Percentiles rank a stretch among this genome's conserved stretches.
These are phyloP conservation scores for Annulohypoxylon moriforme DNA, from an alignment of 495 filamentous ascomycete species.

Conservation along the genomic window DNA sequence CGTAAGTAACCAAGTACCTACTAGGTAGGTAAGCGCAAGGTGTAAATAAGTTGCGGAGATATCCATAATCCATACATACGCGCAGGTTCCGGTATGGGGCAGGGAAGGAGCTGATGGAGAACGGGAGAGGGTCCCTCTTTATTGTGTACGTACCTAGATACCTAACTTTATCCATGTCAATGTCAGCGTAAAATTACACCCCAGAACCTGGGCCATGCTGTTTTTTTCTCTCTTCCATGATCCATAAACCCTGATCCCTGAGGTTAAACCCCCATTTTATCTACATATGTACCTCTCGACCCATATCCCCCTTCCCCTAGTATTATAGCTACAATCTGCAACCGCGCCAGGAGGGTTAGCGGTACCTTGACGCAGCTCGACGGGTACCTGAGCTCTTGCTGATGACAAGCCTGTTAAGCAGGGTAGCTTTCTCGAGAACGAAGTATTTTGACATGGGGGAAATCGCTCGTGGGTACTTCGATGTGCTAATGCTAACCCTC, in stretches of 20 bases:
- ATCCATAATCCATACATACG: not conserved
- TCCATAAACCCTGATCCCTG: slow-evolving; percentile 33
- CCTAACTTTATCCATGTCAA: slow-evolving; percentile 14
- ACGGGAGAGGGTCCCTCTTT: not conserved
- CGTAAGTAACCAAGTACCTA: not conserved
- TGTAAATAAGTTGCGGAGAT: slow-evolving; percentile 3
- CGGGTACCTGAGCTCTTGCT: slow-evolving; percentile 28
- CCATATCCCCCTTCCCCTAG: slow-evolving; percentile 7
- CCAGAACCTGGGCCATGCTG: slow-evolving; percentile 25
- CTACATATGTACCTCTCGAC: slow-evolving; percentile 15
- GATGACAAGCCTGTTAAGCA: slow-evolving; percentile 20
- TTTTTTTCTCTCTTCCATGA: slow-evolving; percentile 19
- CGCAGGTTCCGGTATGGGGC: not conserved
- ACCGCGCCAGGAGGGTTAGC: slow-evolving; percentile 10
- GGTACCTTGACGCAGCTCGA: slow-evolving; percentile 17
- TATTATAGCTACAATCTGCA: slow-evolving; percentile 21
- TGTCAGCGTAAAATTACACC: slow-evolving; percentile 18
- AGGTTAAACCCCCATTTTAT: not conserved
- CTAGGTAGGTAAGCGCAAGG: not conserved
- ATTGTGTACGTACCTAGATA: slow-evolving; percentile 2
- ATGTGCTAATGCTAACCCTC: not conserved
- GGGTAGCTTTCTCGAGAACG: slow-evolving; percentile 17
- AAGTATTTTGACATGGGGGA: slow-evolving; percentile 2
- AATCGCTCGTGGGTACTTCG: slow-evolving; percentile 10
- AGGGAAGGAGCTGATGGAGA: not conserved